phyloP scores from a whole-genome alignment of 164 flowering plant genomes.

The Taxillus chinensis region DNA sequence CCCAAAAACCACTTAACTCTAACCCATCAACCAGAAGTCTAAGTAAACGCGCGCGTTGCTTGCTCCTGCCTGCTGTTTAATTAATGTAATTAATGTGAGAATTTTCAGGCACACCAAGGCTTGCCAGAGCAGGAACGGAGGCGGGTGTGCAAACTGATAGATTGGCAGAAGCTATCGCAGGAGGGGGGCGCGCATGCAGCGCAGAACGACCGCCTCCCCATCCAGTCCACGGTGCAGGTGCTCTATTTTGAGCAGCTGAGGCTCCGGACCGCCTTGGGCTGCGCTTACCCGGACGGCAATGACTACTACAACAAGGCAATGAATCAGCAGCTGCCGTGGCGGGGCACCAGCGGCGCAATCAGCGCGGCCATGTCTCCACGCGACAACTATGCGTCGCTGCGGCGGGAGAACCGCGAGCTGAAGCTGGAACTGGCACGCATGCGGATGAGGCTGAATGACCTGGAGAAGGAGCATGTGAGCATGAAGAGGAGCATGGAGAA shows the following conservation, averaged over 20 bases:
- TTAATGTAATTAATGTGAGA: too few relatives aligned
- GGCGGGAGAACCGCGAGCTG: constrained; percentile 86
- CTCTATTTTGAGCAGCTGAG: constrained; percentile 87
- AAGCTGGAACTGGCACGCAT: constrained; percentile 85
- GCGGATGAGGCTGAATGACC: constrained; percentile 81
- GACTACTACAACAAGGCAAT: constrained; percentile 57
- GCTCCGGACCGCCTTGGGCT: constrained; percentile 64
- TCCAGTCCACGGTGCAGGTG: constrained; percentile 88
- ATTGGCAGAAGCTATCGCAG: constrained; percentile 87
- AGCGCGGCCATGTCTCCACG: constrained; percentile 90
- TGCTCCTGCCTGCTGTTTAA: too few relatives aligned
- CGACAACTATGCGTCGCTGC: constrained; percentile 89
- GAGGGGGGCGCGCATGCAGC: constrained; percentile 98
- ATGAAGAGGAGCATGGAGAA: constrained; percentile 79
- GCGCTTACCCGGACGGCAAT: constrained; percentile 48
- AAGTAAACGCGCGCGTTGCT: too few relatives aligned
- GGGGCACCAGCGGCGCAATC: constrained; percentile 83
- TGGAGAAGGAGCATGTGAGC: constrained; percentile 87
- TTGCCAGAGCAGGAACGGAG: constrained; percentile 66
- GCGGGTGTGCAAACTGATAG: constrained; percentile 73
- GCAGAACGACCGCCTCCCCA: constrained; percentile 90
- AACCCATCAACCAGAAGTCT: too few relatives aligned
- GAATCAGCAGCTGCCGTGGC: constrained; percentile 71
- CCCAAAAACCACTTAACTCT: neutral
- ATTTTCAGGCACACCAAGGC: constrained; percentile 73